Percentiles rank a stretch among this genome's conserved stretches.
Conservation (phyloP, 805 yeast species). For the Myxozyma melibiosi region DNA sequence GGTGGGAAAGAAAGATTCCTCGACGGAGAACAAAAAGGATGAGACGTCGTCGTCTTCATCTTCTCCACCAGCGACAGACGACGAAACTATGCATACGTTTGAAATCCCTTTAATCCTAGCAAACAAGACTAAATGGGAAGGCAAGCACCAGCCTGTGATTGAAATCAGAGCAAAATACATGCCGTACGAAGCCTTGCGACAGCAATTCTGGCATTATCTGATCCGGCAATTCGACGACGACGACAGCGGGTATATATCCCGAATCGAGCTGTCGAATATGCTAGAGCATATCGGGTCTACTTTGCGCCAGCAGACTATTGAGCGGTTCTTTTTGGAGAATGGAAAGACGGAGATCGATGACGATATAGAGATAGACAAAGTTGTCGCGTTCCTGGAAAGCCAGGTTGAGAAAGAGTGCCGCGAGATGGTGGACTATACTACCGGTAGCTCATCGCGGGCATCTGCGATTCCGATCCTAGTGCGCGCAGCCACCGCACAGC, state of each 20-base stretch:
- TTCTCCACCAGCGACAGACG: conserved; percentile 10
- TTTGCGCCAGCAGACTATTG: conserved; percentile 40
- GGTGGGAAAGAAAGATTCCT: neutral
- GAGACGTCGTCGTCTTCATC: neutral
- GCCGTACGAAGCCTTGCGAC: conserved; percentile 64
- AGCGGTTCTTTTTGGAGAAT: conserved; percentile 36
- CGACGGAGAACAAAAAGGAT: no score
- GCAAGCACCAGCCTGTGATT: conserved; percentile 55
- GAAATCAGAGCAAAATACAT: conserved; percentile 64
- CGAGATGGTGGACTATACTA: neutral
- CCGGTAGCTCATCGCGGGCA: neutral
- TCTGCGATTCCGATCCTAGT: conserved; percentile 1
- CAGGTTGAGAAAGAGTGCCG: conserved; percentile 38
- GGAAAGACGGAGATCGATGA: conserved; percentile 44
- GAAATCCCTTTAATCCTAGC: conserved; percentile 46
- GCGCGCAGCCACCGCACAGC: no score
- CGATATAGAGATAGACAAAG: conserved; percentile 54
- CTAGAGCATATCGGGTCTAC: conserved; percentile 66
- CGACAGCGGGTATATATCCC: conserved; percentile 51
- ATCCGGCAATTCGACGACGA: conserved; percentile 53
- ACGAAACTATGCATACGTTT: conserved; percentile 26
- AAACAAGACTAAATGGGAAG: conserved; percentile 37
- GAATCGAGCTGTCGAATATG: conserved; percentile 63
- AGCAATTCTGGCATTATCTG: conserved; percentile 68
- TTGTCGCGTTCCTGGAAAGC: conserved; percentile 54